phyloP scores from a whole-genome alignment of 176 grass and related monocot genomes.

The Raddia distichophylla region DNA sequence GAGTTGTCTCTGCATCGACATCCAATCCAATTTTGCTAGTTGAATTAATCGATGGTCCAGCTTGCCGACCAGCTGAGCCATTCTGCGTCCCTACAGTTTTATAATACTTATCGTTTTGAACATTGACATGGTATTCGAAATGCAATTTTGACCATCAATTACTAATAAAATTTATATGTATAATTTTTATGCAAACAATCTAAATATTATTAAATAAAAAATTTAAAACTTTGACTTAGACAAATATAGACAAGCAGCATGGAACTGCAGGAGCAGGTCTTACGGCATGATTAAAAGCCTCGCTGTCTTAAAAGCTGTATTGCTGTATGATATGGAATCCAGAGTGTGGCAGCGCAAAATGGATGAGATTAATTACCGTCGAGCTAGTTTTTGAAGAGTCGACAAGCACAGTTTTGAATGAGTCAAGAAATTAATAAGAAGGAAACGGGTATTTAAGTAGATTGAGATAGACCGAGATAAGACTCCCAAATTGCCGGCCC shows the following conservation, averaged over 20 bases:
- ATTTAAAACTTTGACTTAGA: too few species aligned
- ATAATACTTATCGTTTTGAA: too few species aligned
- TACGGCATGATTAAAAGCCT: neutral
- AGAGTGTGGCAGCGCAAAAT: neutral
- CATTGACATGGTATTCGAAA: too few species aligned
- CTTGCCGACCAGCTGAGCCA: neutral
- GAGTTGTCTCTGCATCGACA: neutral
- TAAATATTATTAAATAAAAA: too few species aligned
- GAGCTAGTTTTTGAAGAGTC: neutral
- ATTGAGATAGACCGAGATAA: neutral
- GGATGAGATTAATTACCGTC: neutral
- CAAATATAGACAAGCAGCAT: too few species aligned
- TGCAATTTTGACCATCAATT: too few species aligned
- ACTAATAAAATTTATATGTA: too few species aligned
- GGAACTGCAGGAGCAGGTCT: neutral
- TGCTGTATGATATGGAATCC: neutral
- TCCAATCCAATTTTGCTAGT: neutral
- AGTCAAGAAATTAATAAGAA: neutral
- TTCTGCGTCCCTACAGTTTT: neutral
- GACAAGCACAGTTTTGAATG: neutral
- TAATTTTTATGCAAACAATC: too few species aligned
- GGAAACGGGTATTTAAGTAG: neutral
- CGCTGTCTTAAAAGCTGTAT: neutral
- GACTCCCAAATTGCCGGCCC: neutral
- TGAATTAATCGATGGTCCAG: slow-evolving; percentile 1